Percentiles rank a stretch among this genome's conserved stretches.
These are phyloP conservation scores for Erysimum cheiranthoides DNA, from an alignment of 345 rosid genomes.

Conservation along the genomic window DNA sequence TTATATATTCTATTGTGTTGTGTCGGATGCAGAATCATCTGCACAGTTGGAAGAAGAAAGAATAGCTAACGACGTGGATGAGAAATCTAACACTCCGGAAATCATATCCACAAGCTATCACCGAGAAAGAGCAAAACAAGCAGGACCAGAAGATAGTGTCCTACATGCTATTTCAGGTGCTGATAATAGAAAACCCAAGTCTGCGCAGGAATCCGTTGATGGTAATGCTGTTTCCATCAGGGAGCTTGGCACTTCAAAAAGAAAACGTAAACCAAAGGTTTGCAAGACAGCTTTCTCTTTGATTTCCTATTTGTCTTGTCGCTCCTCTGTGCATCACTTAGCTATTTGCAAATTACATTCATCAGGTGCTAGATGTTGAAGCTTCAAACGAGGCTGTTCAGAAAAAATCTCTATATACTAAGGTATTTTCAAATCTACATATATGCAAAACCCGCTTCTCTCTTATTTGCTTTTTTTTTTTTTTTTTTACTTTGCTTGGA, in stretches of 20 bases:
- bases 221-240: constrained; percentile 19
- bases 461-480: neutral
- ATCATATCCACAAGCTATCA: constrained; percentile 50
- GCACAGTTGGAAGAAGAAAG: constrained; percentile 66
- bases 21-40: constrained; percentile 63
- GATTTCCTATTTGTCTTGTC: neutral
- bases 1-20: constrained; percentile 23
- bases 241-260: constrained; percentile 35
- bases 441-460: constrained; percentile 10
- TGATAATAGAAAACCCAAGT: constrained; percentile 49
- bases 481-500: neutral
- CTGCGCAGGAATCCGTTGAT: constrained; percentile 33
- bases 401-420: constrained; percentile 46
- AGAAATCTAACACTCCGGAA: constrained; percentile 57
- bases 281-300: constrained; percentile 22
- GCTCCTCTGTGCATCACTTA: constrained; percentile 18
- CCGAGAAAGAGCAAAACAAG: constrained; percentile 52
- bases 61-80: constrained; percentile 48
- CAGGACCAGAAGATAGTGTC: constrained; percentile 35
- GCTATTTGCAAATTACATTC: constrained; percentile 3
- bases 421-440: constrained; percentile 51
- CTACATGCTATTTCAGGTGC: constrained; percentile 32
- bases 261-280: constrained; percentile 46
- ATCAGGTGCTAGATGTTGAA: constrained; percentile 37
- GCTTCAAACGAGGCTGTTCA: constrained; percentile 42